phyloP scores from a whole-genome alignment of 306 rosid genomes.

The Lablab purpureus region DNA sequence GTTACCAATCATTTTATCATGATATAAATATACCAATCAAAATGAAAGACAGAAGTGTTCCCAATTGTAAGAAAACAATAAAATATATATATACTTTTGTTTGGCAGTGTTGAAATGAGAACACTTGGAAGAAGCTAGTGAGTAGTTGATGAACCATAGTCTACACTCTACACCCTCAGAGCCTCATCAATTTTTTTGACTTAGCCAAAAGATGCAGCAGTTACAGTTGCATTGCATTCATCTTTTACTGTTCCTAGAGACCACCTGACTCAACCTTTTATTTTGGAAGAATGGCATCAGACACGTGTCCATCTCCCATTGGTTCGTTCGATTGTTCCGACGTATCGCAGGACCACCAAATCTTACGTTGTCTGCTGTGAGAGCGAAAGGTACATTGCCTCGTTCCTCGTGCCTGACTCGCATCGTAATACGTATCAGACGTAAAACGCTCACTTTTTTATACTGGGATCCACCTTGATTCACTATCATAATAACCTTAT shows the following conservation, averaged over 20 bases:
- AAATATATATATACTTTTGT: not conserved
- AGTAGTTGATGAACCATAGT: not conserved
- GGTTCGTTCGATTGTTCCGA: not conserved
- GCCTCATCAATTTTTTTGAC: conserved; percentile 28
- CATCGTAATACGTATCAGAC: conserved; percentile 7
- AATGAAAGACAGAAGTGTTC: no score
- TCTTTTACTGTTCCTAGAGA: conserved; percentile 14
- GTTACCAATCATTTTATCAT: no score
- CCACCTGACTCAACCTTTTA: conserved; percentile 31
- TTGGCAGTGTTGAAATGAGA: not conserved
- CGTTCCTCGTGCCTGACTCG: not conserved
- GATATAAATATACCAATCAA: no score
- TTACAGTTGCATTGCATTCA: not conserved
- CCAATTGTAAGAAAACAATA: no score
- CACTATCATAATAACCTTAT: not conserved
- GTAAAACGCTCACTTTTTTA: conserved; percentile 19
- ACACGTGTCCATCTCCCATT: not conserved
- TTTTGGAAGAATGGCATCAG: not conserved
- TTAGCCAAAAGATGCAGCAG: not conserved
- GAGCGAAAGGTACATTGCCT: conserved; percentile 16
- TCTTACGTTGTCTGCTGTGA: conserved; percentile 26
- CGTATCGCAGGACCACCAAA: conserved; percentile 33
- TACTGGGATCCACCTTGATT: conserved; percentile 9
- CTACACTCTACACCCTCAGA: not conserved
- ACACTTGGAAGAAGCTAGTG: not conserved